Conservation (phyloP, 148 eudicot species). For the Persicaria maculosa region DNA sequence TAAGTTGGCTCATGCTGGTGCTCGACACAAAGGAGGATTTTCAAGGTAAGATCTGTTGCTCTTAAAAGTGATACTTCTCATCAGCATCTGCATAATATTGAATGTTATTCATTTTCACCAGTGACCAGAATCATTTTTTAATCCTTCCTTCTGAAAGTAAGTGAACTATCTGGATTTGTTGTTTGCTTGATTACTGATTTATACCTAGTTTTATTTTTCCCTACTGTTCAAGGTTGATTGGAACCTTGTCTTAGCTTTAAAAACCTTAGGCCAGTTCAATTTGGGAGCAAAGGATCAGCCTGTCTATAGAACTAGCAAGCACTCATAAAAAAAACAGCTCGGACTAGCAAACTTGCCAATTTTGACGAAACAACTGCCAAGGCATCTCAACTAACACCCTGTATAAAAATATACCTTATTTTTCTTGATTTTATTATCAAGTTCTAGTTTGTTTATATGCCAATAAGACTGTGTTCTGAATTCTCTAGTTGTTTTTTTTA, state of each 20-base stretch:
- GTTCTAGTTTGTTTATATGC: too few species aligned
- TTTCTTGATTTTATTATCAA: too few species aligned
- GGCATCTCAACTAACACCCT: too few species aligned
- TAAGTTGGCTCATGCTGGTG: conserved; percentile 82
- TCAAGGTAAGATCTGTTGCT: conserved; percentile 55
- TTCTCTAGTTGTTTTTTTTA: too few species aligned
- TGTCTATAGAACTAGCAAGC: neutral
- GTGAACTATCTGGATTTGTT: neutral
- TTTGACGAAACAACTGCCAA: neutral
- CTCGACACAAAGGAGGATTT: conserved; percentile 86
- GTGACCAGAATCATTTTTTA: neutral
- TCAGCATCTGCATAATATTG: neutral
- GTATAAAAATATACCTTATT: too few species aligned
- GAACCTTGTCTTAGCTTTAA: neutral
- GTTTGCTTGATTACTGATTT: neutral
- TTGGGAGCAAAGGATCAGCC: neutral
- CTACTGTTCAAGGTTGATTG: conserved; percentile 2
- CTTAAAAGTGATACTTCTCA: neutral
- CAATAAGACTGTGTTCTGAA: too few species aligned
- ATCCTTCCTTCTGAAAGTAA: neutral
- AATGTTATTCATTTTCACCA: neutral
- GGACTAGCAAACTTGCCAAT: neutral
- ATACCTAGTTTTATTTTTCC: neutral
- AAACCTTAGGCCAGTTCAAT: neutral
- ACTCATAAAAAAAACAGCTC: neutral